Evolutionary conservation across 108 stramenopile species (phyloP).

Genomic region (Aurantiochytrium sp.): DNA sequence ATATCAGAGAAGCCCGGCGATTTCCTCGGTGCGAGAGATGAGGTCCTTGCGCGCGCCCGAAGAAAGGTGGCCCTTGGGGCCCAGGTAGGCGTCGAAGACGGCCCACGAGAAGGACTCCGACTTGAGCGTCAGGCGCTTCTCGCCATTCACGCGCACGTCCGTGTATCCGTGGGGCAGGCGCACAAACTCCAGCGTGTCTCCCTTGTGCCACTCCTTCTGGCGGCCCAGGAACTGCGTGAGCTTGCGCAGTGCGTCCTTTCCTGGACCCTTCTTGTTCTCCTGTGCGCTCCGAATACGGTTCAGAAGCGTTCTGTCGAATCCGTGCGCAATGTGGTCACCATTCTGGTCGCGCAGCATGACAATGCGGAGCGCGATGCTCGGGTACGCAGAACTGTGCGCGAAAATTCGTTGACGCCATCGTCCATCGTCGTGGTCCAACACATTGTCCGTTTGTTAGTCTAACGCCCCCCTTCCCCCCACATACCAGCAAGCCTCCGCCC

Average conservation of each 20-base stretch:
- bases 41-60: background rate
- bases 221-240: background rate
- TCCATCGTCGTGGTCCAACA: too few relatives aligned
- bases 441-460: too few relatives aligned
- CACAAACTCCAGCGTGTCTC: background rate
- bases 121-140: background rate
- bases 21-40: background rate
- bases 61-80: background rate
- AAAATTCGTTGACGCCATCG: too few relatives aligned
- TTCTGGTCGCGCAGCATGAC: conserved; percentile 9
- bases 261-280: background rate
- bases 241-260: conserved; percentile 16
- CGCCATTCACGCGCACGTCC: background rate
- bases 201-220: background rate
- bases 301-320: conserved; percentile 11
- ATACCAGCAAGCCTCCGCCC: background rate
- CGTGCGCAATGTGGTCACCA: conserved; percentile 9
- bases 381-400: background rate
- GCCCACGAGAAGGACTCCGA: conserved; percentile 16
- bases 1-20: background rate
- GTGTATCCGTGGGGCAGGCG: background rate
- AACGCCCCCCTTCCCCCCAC: too few relatives aligned
- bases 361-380: background rate
- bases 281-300: background rate
- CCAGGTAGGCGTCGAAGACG: conserved; percentile 7